These are phyloP conservation scores for Euphorbia tirucalli DNA, from an alignment of 345 rosid species.

Conservation along the genomic window DNA sequence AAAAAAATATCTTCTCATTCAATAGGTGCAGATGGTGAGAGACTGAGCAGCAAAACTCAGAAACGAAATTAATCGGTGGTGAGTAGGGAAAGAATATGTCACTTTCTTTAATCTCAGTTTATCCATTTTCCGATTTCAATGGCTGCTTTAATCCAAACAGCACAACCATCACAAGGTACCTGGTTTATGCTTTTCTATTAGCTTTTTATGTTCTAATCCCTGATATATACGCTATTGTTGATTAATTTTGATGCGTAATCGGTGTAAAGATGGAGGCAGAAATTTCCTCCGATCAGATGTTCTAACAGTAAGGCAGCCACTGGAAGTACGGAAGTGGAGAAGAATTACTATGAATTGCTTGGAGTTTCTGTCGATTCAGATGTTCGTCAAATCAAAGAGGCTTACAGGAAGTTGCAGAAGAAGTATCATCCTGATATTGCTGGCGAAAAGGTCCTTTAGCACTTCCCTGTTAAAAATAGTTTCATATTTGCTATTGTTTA, in stretches of 20 bases:
- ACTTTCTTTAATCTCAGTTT: conserved; percentile 4
- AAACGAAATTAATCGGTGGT: background rate
- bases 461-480: too few relatives aligned
- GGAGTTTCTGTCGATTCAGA: conserved; percentile 49
- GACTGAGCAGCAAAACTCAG: too few relatives aligned
- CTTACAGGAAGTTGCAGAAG: conserved; percentile 65
- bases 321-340: conserved; percentile 24
- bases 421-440: conserved; percentile 63
- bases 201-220: too few relatives aligned
- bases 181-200: background rate
- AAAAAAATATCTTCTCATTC: too few relatives aligned
- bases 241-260: conserved; percentile 2
- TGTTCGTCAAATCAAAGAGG: conserved; percentile 42
- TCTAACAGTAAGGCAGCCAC: conserved; percentile 11
- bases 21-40: too few relatives aligned
- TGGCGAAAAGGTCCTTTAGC: conserved; percentile 45
- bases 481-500: background rate
- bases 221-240: too few relatives aligned
- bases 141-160: conserved; percentile 19
- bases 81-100: conserved; percentile 10
- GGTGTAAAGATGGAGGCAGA: conserved; percentile 26
- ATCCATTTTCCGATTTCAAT: conserved; percentile 20
- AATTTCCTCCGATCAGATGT: conserved; percentile 34
- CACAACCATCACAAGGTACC: conserved; percentile 35
- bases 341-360: conserved; percentile 53